phyloP scores from a whole-genome alignment of 2,329 filamentous ascomycete genomes.

The Beauveria brongniartii region DNA sequence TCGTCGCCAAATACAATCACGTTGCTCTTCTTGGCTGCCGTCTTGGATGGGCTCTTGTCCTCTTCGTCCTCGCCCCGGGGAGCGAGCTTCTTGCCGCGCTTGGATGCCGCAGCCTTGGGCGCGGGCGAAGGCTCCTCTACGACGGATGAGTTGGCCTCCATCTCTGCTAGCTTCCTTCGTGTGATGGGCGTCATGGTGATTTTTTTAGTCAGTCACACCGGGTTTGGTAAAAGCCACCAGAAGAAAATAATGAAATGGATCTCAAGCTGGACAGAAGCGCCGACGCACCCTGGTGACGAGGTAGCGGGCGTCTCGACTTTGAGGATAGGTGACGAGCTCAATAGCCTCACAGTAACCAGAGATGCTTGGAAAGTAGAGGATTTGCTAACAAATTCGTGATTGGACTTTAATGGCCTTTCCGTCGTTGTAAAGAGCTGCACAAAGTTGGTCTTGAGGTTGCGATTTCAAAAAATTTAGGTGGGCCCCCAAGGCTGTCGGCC shows the following conservation, averaged over 20 bases:
- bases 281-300: neutral
- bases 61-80: slow-evolving; percentile 23
- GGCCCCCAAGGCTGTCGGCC: slow-evolving; percentile 1
- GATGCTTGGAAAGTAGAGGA: neutral
- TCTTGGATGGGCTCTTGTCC: neutral
- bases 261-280: neutral
- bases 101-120: slow-evolving; percentile 14
- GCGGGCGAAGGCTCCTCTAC: slow-evolving; percentile 10
- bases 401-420: neutral
- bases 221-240: neutral
- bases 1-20: slow-evolving; percentile 30
- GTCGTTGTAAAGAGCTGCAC: neutral
- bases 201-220: neutral
- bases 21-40: slow-evolving; percentile 13
- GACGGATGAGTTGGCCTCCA: slow-evolving; percentile 14
- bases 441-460: slow-evolving; percentile 3
- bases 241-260: neutral
- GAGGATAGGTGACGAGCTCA: neutral
- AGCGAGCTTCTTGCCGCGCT: slow-evolving; percentile 23
- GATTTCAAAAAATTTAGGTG: slow-evolving; percentile 14
- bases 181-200: slow-evolving; percentile 8
- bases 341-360: neutral
- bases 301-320: neutral
- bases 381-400: neutral
- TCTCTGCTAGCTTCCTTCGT: slow-evolving; percentile 9